A percentile compares a stretch with the other conserved stretches of the same genome.
Evolutionary conservation across 2,329 filamentous ascomycete genomes (phyloP).

Genomic region (Fusarium sp.): DNA sequence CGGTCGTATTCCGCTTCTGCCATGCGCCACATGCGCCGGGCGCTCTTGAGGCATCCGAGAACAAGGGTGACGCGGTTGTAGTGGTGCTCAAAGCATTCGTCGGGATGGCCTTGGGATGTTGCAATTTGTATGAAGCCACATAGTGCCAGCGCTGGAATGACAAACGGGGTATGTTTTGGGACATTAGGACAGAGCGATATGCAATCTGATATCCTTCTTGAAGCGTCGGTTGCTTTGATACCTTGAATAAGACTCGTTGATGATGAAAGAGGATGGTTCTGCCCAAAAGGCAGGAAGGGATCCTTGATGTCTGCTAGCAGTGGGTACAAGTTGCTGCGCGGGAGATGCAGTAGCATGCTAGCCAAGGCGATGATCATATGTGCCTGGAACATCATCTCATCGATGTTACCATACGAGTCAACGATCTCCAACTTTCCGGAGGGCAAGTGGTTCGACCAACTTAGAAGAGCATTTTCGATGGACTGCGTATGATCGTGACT

Average conservation of each 20-base stretch:
- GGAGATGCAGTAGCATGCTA: slow-evolving; percentile 36
- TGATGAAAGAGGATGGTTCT: slow-evolving; percentile 15
- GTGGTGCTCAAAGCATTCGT: slow-evolving; percentile 39
- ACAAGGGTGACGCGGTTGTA: slow-evolving; percentile 35
- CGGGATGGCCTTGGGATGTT: slow-evolving; percentile 29
- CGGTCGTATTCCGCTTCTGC: slow-evolving; percentile 35
- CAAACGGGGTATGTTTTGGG: slow-evolving; percentile 35
- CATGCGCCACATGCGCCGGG: slow-evolving; percentile 30
- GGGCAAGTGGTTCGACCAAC: slow-evolving; percentile 36
- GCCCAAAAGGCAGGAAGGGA: slow-evolving; percentile 7
- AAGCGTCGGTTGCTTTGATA: slow-evolving; percentile 40
- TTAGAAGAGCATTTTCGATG: slow-evolving; percentile 35
- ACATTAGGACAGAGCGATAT: slow-evolving; percentile 34
- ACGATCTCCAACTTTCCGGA: slow-evolving; percentile 31
- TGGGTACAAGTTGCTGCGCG: slow-evolving; percentile 27
- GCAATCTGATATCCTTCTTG: slow-evolving; percentile 34
- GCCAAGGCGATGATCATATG: slow-evolving; percentile 35
- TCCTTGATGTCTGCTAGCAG: slow-evolving; percentile 20
- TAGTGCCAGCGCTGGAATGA: slow-evolving; percentile 28
- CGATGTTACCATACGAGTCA: slow-evolving; percentile 32
- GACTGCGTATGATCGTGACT: slow-evolving; percentile 37
- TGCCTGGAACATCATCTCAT: slow-evolving; percentile 42
- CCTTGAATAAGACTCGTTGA: slow-evolving; percentile 31
- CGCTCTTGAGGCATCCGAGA: slow-evolving; percentile 26
- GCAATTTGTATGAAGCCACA: slow-evolving; percentile 38